Evolutionary conservation across 257 asterid species (phyloP), one percentile per base, ranked within the genome.

Genomic region (Nyctanthes arbortristis): DNA sequence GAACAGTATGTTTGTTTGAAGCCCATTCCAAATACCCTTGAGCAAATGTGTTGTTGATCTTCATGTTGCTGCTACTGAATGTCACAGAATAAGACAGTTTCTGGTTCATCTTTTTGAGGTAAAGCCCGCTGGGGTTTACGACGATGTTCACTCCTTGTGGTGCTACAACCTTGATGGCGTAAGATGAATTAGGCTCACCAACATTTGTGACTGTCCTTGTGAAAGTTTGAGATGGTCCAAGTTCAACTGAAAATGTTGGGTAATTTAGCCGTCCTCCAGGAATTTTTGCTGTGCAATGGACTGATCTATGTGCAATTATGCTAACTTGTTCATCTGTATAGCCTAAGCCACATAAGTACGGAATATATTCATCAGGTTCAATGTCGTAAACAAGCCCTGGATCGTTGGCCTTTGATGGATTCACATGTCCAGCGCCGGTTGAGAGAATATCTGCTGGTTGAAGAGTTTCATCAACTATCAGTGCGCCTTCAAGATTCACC

Each of bases 171-270:
- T 65, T 71, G 34, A 61, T 77, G 0, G 13, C 30, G 31, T 77
- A 79, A n/a, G 68, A 20, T 12, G 84, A 76, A 3, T 4, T 14
- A 4, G 84, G 67, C 30, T 73, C 79, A 10, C 88, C 88, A 29
- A 80, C 85, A 7, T 80, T 83, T 7, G 85, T 80, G 32, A 77
- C 78, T 1, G 79, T 75, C 69, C 88, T 80, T 5, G 76, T 66
- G 61, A 40, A 75, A 4, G 75, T 77, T 33, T 71, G 73, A 49
- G 81, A n/a, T 0, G 78, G 35, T 13, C 80, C 79, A 4, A 77
- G 75, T 13, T 37, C 35, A 12, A 72, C 65, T 0, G 81, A 62
- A 52, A 83, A 69, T 4, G 88, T 55, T 1, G 88, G 88, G 65
- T 83, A 83, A 64, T 83, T 80, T 7, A 83, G 76, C 52, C 75